Base-by-base conservation (phyloP, 192 early-diverging fungal genomes). In the Backusella sp. region DNA sequence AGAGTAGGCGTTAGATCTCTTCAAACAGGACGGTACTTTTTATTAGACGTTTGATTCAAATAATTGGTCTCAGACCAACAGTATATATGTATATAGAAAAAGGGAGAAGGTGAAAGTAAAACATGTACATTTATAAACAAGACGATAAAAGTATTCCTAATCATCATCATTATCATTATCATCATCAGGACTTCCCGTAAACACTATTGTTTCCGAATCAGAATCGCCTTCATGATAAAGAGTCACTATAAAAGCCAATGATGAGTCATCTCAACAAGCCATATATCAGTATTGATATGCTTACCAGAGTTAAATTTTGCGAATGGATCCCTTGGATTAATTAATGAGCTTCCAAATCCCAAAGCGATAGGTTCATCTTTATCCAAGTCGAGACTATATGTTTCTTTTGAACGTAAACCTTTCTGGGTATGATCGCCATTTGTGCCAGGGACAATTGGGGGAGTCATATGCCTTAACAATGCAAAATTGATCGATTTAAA, bases 401-500 rank as follows among this genome's bases (percentile, higher is more conserved):
- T 92, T 44, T 94, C 93, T 12, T 86, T 77, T 75, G 56, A 62
- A 28, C 56, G 56, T 62, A 14, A 28, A 28, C 93, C 81, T 81
- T 77, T 49, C 23, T 53, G 44, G 8, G 52, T 62, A 73, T 73
- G 62, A 30, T 66, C 62, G n/a, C 71, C 35, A 66, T 66, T 80
- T 11, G 59, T 35, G 0, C 71, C 66, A 4, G 96, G 96, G 37
- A 96, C 83, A 71, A 98, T 96, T 4, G 97, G 97, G 34, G 97
- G 96, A 19, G 86, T 86, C 69, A 86, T 79, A 83, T 98, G 90
- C 56, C 96, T 86, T 73, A 99, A 77, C 37, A 98, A 84, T 2
- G 96, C 97, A 97, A 97, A 99, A 39, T 95, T 94, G 34, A 95
- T 88, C 56, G 85, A 90, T 75, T 93, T 94, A 83, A 99, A 99